Percentiles rank a stretch among this genome's conserved stretches.
phyloP scores from a whole-genome alignment of 2,329 filamentous ascomycete species.

The Amesomyces nigricolor region DNA sequence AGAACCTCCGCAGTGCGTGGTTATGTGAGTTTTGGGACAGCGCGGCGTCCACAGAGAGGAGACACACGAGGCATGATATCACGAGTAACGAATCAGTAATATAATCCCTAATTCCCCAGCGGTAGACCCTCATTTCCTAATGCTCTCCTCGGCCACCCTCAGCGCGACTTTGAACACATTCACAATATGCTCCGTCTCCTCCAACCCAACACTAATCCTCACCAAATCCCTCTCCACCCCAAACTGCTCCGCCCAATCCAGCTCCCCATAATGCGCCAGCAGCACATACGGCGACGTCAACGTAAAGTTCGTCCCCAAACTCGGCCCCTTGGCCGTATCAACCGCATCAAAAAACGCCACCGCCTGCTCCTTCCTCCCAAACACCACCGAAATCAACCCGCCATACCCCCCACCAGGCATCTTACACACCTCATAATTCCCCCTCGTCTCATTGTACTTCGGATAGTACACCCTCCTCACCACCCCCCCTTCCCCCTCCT shows the following conservation, averaged over 20 bases:
- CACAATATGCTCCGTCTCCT: constrained; percentile 64
- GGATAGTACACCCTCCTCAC: constrained; percentile 86
- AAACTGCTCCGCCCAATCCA: constrained; percentile 82
- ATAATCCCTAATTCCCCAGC: constrained; percentile 5
- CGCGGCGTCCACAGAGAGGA: neutral
- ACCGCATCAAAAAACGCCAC: constrained; percentile 79
- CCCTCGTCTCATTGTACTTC: constrained; percentile 63
- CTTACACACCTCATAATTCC: constrained; percentile 73
- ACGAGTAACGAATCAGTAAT: neutral
- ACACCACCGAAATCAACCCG: constrained; percentile 79
- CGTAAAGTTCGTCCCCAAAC: constrained; percentile 94
- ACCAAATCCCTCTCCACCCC: constrained; percentile 77
- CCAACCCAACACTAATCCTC: constrained; percentile 83
- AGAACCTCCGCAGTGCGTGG: constrained; percentile 42
- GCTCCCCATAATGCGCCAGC: constrained; percentile 82
- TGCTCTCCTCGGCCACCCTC: constrained; percentile 43
- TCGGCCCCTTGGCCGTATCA: constrained; percentile 87
- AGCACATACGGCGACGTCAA: constrained; percentile 86
- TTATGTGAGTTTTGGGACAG: constrained; percentile 46
- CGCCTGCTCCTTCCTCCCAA: constrained; percentile 64
- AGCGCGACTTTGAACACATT: constrained; percentile 64
- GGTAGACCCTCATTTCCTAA: neutral
- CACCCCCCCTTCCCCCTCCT: constrained; percentile 40
- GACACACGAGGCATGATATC: neutral
- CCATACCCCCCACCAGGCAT: constrained; percentile 77